Conservation (phyloP, 2,329 filamentous ascomycete genomes). For the Colletotrichum siamense region DNA sequence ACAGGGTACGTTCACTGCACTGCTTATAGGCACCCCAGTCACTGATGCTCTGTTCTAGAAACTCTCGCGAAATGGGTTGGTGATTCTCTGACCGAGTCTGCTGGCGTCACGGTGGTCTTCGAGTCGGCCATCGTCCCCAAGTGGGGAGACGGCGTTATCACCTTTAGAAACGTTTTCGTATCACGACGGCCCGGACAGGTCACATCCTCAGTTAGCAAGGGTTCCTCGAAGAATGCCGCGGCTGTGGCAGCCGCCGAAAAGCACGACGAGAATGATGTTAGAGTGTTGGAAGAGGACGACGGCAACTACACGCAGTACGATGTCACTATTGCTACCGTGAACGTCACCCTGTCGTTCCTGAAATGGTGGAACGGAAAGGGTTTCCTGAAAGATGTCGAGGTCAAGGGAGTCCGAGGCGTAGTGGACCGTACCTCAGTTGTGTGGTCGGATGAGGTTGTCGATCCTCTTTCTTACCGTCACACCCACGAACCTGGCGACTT, state of each 20-base stretch:
- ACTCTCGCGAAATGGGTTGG: slow-evolving; percentile 92
- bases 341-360: slow-evolving; percentile 95
- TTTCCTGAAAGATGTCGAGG: slow-evolving; percentile 86
- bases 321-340: slow-evolving; percentile 91
- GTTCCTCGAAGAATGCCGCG: slow-evolving; percentile 83
- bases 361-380: slow-evolving; percentile 99
- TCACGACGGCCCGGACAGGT: slow-evolving; percentile 87
- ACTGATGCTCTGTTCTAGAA: slow-evolving; percentile 58
- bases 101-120: slow-evolving; percentile 92
- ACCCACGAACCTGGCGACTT: slow-evolving; percentile 92
- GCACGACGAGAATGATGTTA: slow-evolving; percentile 52
- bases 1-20: slow-evolving; percentile 65
- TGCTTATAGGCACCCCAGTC: background rate
- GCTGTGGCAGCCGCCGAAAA: slow-evolving; percentile 81
- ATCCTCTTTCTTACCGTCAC: slow-evolving; percentile 87
- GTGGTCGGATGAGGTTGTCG: slow-evolving; percentile 71
- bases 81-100: slow-evolving; percentile 93
- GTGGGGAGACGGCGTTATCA: slow-evolving; percentile 94
- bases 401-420: slow-evolving; percentile 91
- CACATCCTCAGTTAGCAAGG: slow-evolving; percentile 86
- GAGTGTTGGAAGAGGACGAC: slow-evolving; percentile 70
- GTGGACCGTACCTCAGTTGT: slow-evolving; percentile 86
- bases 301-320: slow-evolving; percentile 99
- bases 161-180: slow-evolving; percentile 95
- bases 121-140: slow-evolving; percentile 97